Evolutionary conservation across 2,329 filamentous ascomycete species (phyloP).

Genomic region (Coleophoma eucalyptorum): DNA sequence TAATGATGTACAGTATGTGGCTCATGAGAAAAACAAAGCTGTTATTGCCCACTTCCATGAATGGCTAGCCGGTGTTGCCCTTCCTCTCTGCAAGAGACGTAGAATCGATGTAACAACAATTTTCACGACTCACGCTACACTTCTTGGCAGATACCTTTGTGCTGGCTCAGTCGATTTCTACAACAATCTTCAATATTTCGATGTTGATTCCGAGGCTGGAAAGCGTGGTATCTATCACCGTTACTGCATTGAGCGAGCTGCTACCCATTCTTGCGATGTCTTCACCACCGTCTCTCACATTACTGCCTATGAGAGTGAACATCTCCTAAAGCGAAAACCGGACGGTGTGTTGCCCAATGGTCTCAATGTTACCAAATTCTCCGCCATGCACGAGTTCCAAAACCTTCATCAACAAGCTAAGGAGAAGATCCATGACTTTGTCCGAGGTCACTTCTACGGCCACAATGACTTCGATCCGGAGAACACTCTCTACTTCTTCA

Average conservation of each 20-base stretch:
- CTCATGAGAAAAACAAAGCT: constrained; percentile 84
- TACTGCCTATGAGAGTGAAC: constrained; percentile 96
- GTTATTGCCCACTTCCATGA: constrained; percentile 99
- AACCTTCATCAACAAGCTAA: constrained; percentile 96
- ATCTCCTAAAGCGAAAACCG: constrained; percentile 94
- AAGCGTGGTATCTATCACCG: constrained; percentile 98
- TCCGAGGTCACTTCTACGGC: constrained; percentile 96
- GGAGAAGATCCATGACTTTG: constrained; percentile 97
- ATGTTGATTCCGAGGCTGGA: constrained; percentile 92
- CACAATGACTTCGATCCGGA: constrained; percentile 97
- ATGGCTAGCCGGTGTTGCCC: constrained; percentile 91
- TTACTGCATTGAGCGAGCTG: constrained; percentile 95
- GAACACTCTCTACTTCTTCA: constrained; percentile 97
- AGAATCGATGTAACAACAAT: constrained; percentile 97
- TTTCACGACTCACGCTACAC: constrained; percentile 95
- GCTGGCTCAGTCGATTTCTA: constrained; percentile 98
- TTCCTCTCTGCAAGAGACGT: constrained; percentile 88
- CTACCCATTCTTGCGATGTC: constrained; percentile 88
- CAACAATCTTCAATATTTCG: constrained; percentile 96
- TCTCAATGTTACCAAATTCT: constrained; percentile 97
- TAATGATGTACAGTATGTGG: constrained; percentile 66
- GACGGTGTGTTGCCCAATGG: constrained; percentile 96
- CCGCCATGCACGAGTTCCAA: constrained; percentile 97
- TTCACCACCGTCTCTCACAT: constrained; percentile 99
- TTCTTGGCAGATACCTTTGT: constrained; percentile 93